Evolutionary conservation across 345 rosid species (phyloP), one percentile per base, ranked within the genome.

Genomic region (Capsella bursapastoris): DNA sequence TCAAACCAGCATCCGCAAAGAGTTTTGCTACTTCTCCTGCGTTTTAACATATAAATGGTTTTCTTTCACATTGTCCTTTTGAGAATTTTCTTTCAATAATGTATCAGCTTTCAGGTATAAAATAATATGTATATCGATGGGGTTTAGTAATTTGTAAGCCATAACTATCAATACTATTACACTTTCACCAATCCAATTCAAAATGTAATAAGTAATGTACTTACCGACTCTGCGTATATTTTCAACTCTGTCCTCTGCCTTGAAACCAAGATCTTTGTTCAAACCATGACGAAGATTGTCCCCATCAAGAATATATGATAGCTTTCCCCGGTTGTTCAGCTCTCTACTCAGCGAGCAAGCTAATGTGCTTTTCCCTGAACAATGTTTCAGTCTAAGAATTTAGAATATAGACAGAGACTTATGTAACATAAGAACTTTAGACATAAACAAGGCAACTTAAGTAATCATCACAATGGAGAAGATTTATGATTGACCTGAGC

Each of bases 1-100:
- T 87, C 74, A 88, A 78, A 81, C 98, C 97, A 57, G 95, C 84
- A 83, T 93, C 98, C 13, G 96, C 88, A 79, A 93, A 93, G 61
- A 91, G 94, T 79, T 91, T 93, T 4, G 89, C 97, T 31, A 91
- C 98, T 82, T 93, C 98, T 40, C 98, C 98, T 89, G 60, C 25
- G 63, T 37, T 35, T 61, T 0, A 22, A 22, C 73, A 75, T 29
- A 31, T 15, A 0, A 2, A 55, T 64, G 15, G 63, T 43, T 53
- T 63, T 50, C 59, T 48, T 34, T 5, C 35, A 8, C n/a, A 7
- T 13, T 15, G 4, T 13, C n/a, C 6, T 64, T 43, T 13, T 3
- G 3, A 41, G 10, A 16, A 18, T 1, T 32, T 57, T 57, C 25
- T 57, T 34, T 15, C 45, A 38, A 22, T 28, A 59, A 3, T 3